Conservation (phyloP, 2,329 filamentous ascomycete genomes). For the Penicillium polonicum region DNA sequence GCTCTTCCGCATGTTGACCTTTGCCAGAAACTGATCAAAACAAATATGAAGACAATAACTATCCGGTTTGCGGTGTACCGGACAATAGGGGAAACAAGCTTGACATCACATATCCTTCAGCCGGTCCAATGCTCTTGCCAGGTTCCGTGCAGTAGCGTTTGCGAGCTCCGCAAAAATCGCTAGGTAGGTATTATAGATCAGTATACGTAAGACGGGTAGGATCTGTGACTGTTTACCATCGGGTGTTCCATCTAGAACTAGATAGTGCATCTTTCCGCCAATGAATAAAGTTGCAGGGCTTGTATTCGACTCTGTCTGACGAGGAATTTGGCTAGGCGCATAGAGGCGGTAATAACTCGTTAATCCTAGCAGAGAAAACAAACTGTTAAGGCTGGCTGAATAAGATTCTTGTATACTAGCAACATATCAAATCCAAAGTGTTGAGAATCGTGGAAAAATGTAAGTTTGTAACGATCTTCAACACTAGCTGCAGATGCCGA, state of each 20-base stretch:
- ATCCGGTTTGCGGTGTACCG: too few relatives aligned
- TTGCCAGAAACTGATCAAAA: too few relatives aligned
- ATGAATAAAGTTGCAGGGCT: slow-evolving; percentile 27
- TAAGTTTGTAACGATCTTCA: slow-evolving; percentile 25
- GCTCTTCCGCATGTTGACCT: too few relatives aligned
- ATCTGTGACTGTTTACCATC: slow-evolving; percentile 19
- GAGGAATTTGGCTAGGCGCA: slow-evolving; percentile 19
- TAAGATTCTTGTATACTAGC: neutral
- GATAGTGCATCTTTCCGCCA: slow-evolving; percentile 27
- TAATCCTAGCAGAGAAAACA: slow-evolving; percentile 12
- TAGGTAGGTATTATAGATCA: neutral
- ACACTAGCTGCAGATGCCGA: slow-evolving; percentile 4
- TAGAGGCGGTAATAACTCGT: slow-evolving; percentile 27
- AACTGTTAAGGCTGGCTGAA: neutral
- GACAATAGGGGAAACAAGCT: too few relatives aligned
- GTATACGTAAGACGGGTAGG: neutral
- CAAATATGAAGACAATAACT: too few relatives aligned
- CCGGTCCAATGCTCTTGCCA: neutral
- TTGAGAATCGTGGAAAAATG: slow-evolving; percentile 29
- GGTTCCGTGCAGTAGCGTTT: neutral
- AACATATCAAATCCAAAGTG: slow-evolving; percentile 27
- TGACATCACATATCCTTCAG: neutral
- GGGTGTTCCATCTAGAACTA: slow-evolving; percentile 25
- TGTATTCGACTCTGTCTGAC: slow-evolving; percentile 23
- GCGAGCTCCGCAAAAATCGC: neutral